Conservation (phyloP, 306 rosid genomes). For the Ormosia emarginata region DNA sequence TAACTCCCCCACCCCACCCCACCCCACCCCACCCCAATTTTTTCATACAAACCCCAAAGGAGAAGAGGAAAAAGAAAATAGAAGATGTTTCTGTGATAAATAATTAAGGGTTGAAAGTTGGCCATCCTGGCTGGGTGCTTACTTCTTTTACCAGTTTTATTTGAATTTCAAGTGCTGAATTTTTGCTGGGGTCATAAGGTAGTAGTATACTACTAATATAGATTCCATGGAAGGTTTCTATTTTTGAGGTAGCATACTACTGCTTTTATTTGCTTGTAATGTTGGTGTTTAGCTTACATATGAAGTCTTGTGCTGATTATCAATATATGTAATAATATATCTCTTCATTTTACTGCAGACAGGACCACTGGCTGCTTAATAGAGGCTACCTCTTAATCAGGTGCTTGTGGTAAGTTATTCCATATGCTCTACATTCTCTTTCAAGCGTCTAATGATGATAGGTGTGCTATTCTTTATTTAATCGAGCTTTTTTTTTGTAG, state of each 20-base stretch:
- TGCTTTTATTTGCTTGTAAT: conserved; percentile 5
- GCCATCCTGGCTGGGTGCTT: background rate
- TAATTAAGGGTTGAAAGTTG: conserved; percentile 6
- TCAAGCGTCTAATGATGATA: background rate
- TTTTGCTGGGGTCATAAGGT: background rate
- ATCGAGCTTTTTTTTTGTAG: conserved; percentile 37
- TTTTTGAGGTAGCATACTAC: background rate
- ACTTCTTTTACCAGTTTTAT: background rate
- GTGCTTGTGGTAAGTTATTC: conserved; percentile 71
- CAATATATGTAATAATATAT: conserved; percentile 8
- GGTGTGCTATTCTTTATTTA: background rate
- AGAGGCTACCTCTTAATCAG: conserved; percentile 85
- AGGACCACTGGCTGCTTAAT: conserved; percentile 94
- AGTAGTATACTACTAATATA: background rate
- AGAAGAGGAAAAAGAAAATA: background rate
- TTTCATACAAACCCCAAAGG: background rate
- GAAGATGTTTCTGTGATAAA: background rate
- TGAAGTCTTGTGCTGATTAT: background rate
- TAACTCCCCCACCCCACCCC: background rate
- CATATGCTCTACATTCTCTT: background rate
- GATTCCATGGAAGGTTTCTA: background rate
- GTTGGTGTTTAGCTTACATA: conserved; percentile 7
- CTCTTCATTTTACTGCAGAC: conserved; percentile 45
- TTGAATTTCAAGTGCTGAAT: conserved; percentile 1
- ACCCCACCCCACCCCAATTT: too few relatives aligned